Base-by-base conservation (phyloP, 768 basidiomycete genomes). In the Collybiopsis confluens region DNA sequence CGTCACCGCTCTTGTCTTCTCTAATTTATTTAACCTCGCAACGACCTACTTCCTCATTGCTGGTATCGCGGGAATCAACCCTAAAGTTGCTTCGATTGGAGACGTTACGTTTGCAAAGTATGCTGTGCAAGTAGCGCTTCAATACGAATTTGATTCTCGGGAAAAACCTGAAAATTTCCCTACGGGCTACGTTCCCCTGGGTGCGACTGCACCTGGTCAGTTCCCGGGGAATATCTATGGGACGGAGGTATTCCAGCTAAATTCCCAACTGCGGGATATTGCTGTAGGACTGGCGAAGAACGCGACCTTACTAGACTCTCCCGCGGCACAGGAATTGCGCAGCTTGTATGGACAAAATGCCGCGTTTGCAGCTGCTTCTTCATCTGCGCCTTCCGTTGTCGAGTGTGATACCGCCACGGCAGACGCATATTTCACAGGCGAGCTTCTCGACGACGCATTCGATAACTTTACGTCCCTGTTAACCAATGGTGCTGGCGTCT, bases 181-280 rank as follows among this genome's bases (percentile, higher is more conserved):
- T 3, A 70, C 71, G 0, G 74, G 74, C 1, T 75, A 72, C 57
- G 67, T 69, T 52, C 62, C 69, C 1, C 64, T 61, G 37, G 70
- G 68, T 2, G 59, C 67, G 21, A 57, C 41, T 23, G 58, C 52
- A 6, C 70, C 70, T 1, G 65, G 60, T 7, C 44, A 62, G 38
- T 60, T 55, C 23, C 69, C 65, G 10, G 54, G 56, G 11, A 43
- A 51, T 26, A 58, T 71, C 23, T 73, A 76, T 58, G 74, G 75
- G n/a, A 75, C 73, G 20, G 73, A 75, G 63, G 69, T 75, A n/a
- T 75, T 70, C 61, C 71, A 74, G 62, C 61, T 77, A 55, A 77
- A 75, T 62, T 72, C 73, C 27, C 67, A 65, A 48, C 64, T 77
- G 9, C 65, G 71, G 9, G 61, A 68, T 27, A 53, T 60, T 4